Base-by-base conservation (phyloP, 257 asterid species). In the Gentiana macrophylla region DNA sequence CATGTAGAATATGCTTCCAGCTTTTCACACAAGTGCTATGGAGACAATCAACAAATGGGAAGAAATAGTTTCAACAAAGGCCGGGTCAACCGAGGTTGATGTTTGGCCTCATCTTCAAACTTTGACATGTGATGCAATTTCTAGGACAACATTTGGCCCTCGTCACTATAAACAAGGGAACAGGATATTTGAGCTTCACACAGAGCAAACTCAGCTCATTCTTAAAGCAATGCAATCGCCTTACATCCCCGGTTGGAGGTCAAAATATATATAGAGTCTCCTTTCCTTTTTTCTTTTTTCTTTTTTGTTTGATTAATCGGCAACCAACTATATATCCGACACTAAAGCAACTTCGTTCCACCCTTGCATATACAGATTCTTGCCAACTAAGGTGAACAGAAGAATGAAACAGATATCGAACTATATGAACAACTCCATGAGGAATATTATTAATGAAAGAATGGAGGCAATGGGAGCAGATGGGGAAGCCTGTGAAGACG, bases 351-450 rank as follows among this genome's bases (percentile, higher is more conserved):
- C 24, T 24, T 24, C 24, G 24, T 24, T 24, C 24, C 24, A 1
- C 24, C 24, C 24, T 24, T 24, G 24, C 24, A 24, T 24, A 24
- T 24, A 24, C 12, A 63, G 68, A 13, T 63, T 64, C n/a, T 32
- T 49, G 34, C 68, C 62, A 34, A 64, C 52, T 0, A 55, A 55
- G 56, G 49, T 15, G 34, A 64, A 56, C 55, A 64, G 3, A 13
- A 64, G 62, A 64, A 64, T 64, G 62, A 64, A 64, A 45, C n/a
- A 37, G 32, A 55, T 55, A 4, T 50, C 52, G 6, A 55, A 32
- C 12, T 38, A 32, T 36, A 52, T 55, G 2, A 36, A 56, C 32
- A 24, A 32, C 37, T 48, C 46, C 9, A 49, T 56, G 32, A 10
- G 12, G 4, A 52, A 47, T n/a, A 64, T 64, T 4, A 55, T 64